phyloP scores from a whole-genome alignment of 1,139 yeast genomes.

The Blastobotrys malaysiensis region DNA sequence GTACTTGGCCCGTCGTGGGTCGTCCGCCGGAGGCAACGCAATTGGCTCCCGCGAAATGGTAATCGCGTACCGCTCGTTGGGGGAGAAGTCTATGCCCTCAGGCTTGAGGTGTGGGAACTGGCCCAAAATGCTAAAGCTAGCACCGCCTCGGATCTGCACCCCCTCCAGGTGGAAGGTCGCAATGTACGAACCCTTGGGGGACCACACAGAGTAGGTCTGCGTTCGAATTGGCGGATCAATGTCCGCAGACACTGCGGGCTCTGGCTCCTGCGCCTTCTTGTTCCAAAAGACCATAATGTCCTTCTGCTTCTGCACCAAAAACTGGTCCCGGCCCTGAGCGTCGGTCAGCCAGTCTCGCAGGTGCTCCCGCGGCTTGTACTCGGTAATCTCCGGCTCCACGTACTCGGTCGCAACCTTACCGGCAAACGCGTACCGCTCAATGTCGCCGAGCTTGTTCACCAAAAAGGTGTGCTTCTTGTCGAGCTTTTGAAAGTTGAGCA shows the following conservation, averaged over 20 bases:
- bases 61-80: slow-evolving; percentile 83
- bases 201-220: slow-evolving; percentile 79
- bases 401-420: slow-evolving; percentile 62
- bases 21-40: slow-evolving; percentile 58
- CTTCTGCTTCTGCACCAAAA: slow-evolving; percentile 72
- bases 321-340: slow-evolving; percentile 85
- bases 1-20: slow-evolving; percentile 50
- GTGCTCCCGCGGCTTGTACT: slow-evolving; percentile 70
- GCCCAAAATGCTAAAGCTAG: slow-evolving; percentile 58
- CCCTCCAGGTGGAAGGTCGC: slow-evolving; percentile 93
- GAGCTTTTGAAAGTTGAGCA: slow-evolving; percentile 80
- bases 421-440: slow-evolving; percentile 72
- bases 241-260: slow-evolving; percentile 63
- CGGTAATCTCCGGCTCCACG: slow-evolving; percentile 64
- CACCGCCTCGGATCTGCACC: slow-evolving; percentile 95
- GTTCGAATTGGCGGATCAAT: slow-evolving; percentile 58
- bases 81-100: slow-evolving; percentile 85
- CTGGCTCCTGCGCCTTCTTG: slow-evolving; percentile 69
- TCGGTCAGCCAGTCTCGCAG: slow-evolving; percentile 90
- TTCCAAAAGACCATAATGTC: slow-evolving; percentile 86
- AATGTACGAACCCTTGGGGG: slow-evolving; percentile 89
- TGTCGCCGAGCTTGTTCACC: slow-evolving; percentile 77
- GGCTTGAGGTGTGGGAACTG: slow-evolving; percentile 89
- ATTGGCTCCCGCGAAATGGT: slow-evolving; percentile 89
- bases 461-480: slow-evolving; percentile 89